phyloP scores from a whole-genome alignment of 768 basidiomycete species.

The Pulveroboletus sp. region DNA sequence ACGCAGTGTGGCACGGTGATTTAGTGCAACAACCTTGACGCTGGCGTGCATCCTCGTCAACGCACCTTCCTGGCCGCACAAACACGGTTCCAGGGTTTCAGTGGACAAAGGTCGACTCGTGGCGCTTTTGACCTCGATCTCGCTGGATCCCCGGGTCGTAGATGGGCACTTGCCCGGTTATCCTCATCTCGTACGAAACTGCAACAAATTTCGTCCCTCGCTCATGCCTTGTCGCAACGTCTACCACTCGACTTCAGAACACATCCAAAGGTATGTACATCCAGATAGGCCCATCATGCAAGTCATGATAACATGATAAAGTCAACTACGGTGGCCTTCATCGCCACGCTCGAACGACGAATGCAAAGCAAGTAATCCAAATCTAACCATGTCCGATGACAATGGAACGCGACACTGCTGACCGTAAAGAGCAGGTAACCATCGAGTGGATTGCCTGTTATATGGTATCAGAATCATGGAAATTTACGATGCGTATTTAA shows the following conservation, averaged over 20 bases:
- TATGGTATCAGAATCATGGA: conserved; percentile 9
- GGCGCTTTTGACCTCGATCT: not conserved
- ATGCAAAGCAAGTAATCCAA: conserved; percentile 4
- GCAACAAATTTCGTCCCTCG: not conserved
- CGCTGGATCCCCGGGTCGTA: not conserved
- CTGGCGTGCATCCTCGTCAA: not conserved
- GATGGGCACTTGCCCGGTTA: too few species aligned
- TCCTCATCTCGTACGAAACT: not conserved
- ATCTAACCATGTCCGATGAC: not conserved
- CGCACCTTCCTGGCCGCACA: conserved; percentile 2
- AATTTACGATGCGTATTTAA: conserved; percentile 17
- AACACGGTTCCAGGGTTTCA: conserved; percentile 3
- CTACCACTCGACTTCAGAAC: too few species aligned
- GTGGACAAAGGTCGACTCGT: not conserved
- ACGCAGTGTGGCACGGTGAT: not conserved
- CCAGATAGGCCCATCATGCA: not conserved
- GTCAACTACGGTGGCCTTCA: not conserved
- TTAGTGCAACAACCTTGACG: too few species aligned
- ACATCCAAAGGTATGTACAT: not conserved
- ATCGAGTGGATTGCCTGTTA: not conserved
- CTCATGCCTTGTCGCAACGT: too few species aligned
- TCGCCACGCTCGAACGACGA: conserved; percentile 2
- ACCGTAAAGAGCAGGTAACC: conserved; percentile 1
- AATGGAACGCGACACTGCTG: not conserved
- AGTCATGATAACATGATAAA: not conserved